phyloP scores from a whole-genome alignment of 106 monocot species.

The Dioscorea zingiberensis region DNA sequence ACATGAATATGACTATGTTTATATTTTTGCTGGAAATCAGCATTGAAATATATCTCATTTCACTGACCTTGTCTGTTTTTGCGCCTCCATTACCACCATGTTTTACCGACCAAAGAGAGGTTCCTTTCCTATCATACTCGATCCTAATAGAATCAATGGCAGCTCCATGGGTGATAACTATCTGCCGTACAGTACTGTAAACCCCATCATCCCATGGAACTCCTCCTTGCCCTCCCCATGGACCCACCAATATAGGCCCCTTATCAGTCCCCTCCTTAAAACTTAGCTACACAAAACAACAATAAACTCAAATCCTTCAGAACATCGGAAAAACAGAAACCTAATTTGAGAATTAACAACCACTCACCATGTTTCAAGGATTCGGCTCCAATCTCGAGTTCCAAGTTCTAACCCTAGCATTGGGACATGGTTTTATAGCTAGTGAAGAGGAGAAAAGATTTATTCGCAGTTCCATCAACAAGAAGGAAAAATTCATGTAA shows the following conservation, averaged over 20 bases:
- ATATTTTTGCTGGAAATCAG: not conserved
- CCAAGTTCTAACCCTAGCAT: no score
- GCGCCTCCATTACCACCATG: not conserved
- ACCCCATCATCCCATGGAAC: slow-evolving; percentile 26
- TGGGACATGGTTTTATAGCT: no score
- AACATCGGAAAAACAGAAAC: no score
- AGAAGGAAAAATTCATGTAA: no score
- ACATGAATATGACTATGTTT: no score
- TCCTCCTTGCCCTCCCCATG: slow-evolving; percentile 40
- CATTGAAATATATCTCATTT: not conserved
- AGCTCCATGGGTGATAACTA: slow-evolving; percentile 22
- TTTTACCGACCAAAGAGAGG: slow-evolving; percentile 16
- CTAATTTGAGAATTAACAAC: no score
- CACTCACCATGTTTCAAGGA: no score
- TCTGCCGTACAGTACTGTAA: slow-evolving; percentile 20
- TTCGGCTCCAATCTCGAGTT: no score
- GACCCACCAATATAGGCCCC: slow-evolving; percentile 10
- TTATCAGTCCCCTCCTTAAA: slow-evolving; percentile 14
- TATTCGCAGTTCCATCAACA: no score
- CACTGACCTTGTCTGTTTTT: slow-evolving; percentile 12
- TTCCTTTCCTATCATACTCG: slow-evolving; percentile 28
- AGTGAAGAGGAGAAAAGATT: no score
- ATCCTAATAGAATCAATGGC: slow-evolving; percentile 22
- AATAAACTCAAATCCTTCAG: no score
- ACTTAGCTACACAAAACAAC: slow-evolving; percentile 11